Evolutionary conservation across 2,329 filamentous ascomycete species (phyloP), one percentile per base, ranked within the genome.

Genomic region (Cordyceps farinosa): DNA sequence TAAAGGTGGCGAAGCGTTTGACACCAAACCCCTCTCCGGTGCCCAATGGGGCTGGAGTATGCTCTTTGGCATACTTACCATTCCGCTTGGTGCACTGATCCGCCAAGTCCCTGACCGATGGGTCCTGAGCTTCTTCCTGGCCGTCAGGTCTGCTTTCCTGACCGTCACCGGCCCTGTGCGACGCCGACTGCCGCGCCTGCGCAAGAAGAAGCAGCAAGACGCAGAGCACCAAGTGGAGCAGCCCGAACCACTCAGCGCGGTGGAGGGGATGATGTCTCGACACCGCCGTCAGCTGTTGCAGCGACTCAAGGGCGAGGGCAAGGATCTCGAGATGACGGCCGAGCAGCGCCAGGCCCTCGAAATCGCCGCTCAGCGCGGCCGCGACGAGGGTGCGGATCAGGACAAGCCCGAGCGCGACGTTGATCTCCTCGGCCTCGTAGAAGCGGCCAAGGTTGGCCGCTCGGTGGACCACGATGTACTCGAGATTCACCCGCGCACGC

Each of bases 21-120:
- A 85, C 11, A 86, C 88, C 1, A 76, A 75, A 8, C 80, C 79
- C 1, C 79, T 91, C 61, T 82, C 83, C n/a, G 87, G 84, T 29
- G 74, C 81, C 6, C 86, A 90, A 66, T 91, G 89, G 89, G 88
- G 80, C 7, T 86, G 88, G 75, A 90, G 87, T 38, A 78, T 91
- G 62, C 80, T 90, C 1, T 82, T 91, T 34, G 89, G 89, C 34
- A 77, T 84, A 27, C 71, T 91, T 13, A 88, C 87, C 0, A 76
- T 91, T n/a, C 88, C 88, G 0, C 77, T 91, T 78, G 78, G 78
- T 17, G 76, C 76, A 0, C 61, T 78, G 55, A 76, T 80, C 22
- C 75, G 78, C 27, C 74, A 78, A 38, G 70, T 79, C 0, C 78
- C 78, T 0, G 78, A 80, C 30, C 65, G 68, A 2, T 67, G 72